Percentiles rank a stretch among this genome's conserved stretches.
Evolutionary conservation across 768 basidiomycete species (phyloP).

Genomic region (Crepidotus variabilis): DNA sequence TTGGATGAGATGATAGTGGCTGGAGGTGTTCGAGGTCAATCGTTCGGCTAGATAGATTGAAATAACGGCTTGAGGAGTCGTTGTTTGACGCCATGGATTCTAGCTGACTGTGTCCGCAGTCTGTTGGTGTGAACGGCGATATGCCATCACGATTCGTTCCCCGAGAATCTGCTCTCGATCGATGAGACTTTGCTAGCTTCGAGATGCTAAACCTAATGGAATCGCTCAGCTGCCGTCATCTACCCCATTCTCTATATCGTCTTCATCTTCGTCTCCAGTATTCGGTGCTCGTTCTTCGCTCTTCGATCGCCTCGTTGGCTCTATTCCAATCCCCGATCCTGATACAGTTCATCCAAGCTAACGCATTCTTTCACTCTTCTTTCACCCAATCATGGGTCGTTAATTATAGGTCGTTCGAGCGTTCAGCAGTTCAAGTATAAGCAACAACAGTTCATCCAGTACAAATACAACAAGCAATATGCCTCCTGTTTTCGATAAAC

Average conservation of each 20-base stretch:
- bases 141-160: background rate
- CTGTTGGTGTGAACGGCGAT: background rate
- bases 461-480: constrained; percentile 42
- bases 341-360: background rate
- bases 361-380: background rate
- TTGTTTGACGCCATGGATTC: background rate
- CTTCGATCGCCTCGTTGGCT: background rate
- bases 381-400: too few relatives aligned
- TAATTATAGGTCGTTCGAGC: constrained; percentile 27
- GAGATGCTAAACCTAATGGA: background rate
- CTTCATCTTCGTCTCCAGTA: background rate
- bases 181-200: background rate
- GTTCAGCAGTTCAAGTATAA: constrained; percentile 21
- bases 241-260: background rate
- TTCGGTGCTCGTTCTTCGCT: background rate
- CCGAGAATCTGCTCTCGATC: background rate
- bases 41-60: background rate
- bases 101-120: background rate
- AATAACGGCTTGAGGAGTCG: background rate
- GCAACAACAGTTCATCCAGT: constrained; percentile 8
- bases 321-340: background rate
- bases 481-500: constrained; percentile 65
- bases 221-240: background rate
- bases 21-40: background rate
- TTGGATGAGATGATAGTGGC: background rate